Evolutionary conservation across 768 basidiomycete species (phyloP).

Genomic region (Lactifluus subvellereus): DNA sequence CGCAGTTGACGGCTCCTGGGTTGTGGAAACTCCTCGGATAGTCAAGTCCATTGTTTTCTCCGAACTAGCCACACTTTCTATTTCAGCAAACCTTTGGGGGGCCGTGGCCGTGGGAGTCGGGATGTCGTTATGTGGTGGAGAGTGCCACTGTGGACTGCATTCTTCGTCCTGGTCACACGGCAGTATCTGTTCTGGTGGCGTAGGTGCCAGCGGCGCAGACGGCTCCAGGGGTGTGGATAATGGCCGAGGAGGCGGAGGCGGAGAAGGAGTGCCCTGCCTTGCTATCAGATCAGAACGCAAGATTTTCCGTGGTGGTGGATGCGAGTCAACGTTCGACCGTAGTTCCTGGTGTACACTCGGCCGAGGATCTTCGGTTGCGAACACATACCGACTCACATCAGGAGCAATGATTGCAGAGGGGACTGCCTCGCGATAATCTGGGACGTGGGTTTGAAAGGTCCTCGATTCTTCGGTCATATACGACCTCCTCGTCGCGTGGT

Average conservation of each 20-base stretch:
- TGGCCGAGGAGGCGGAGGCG: background rate
- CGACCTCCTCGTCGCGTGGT: constrained; percentile 2
- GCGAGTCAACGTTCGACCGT: background rate
- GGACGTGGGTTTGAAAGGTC: background rate
- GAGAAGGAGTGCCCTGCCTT: background rate
- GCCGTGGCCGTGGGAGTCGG: background rate
- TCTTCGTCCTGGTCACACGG: background rate
- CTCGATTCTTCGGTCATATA: constrained; percentile 1
- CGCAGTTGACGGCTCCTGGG: background rate
- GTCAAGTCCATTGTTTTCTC: background rate
- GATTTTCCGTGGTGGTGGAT: background rate
- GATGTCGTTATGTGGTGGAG: background rate
- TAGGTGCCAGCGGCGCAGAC: background rate
- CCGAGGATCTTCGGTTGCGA: background rate
- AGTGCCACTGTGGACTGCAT: background rate
- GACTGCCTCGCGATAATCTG: constrained; percentile 1
- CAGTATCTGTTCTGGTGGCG: background rate
- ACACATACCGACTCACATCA: background rate
- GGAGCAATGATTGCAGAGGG: background rate
- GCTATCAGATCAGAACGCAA: background rate
- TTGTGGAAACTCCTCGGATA: background rate
- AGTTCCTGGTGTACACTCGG: background rate
- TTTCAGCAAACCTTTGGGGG: background rate
- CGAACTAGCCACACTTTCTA: background rate
- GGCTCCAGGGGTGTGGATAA: background rate